Percentiles rank a stretch among this genome's conserved stretches.
Evolutionary conservation across 495 filamentous ascomycete species (phyloP).

Genomic region (Terfezia boudieri): DNA sequence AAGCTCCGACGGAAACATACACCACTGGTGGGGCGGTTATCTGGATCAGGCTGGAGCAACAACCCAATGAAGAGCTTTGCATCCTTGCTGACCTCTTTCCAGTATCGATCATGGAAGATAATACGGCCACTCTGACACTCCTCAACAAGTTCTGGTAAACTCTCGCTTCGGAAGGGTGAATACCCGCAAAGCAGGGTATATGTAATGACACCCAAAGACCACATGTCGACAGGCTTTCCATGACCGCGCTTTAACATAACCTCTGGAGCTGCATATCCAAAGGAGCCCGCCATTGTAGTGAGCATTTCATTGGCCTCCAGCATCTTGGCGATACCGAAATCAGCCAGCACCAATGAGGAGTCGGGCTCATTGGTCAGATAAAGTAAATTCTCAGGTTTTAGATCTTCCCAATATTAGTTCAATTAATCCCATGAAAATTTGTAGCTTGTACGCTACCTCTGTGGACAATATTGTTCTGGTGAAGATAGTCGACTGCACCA

Average conservation of each 20-base stretch:
- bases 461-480: constrained; percentile 88
- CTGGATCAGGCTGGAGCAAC: constrained; percentile 58
- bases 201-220: constrained; percentile 95
- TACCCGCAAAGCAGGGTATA: constrained; percentile 99
- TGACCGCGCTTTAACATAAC: constrained; percentile 97
- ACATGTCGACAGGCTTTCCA: constrained; percentile 98
- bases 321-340: constrained; percentile 99
- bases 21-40: constrained; percentile 55
- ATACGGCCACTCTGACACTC: constrained; percentile 78
- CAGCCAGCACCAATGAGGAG: constrained; percentile 78
- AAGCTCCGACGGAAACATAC: constrained; percentile 23
- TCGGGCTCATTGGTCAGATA: constrained; percentile 58
- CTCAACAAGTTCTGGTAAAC: constrained; percentile 77
- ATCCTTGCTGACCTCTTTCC: constrained; percentile 89
- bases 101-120: constrained; percentile 95
- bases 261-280: constrained; percentile 93
- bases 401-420: constrained; percentile 32
- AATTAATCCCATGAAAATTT: background rate
- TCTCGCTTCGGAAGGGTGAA: constrained; percentile 91
- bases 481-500: constrained; percentile 83
- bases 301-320: constrained; percentile 79
- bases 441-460: constrained; percentile 36
- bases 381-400: constrained; percentile 95
- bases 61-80: constrained; percentile 83
- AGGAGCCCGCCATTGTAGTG: constrained; percentile 96